Conservation (phyloP, 2,329 filamentous ascomycete species). For the Pseudocercospora cruenta region DNA sequence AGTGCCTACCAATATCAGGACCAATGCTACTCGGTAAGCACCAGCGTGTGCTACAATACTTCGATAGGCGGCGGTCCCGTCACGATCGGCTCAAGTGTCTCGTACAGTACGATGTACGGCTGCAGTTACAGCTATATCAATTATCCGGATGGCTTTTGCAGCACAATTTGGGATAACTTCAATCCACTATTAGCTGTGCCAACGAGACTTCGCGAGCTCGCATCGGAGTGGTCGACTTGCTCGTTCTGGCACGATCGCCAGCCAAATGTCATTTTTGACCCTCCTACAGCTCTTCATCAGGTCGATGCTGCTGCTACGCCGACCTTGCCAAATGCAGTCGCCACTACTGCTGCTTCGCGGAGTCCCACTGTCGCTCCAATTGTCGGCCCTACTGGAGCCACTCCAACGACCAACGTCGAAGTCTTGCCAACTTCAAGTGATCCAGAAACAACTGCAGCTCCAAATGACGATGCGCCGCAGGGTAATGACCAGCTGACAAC, state of each 20-base stretch:
- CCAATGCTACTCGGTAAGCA: constrained; percentile 3
- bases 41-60: neutral
- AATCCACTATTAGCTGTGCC: constrained; percentile 24
- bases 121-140: neutral
- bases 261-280: constrained; percentile 17
- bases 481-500: no score
- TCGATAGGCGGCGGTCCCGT: neutral
- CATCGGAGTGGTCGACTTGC: constrained; percentile 18
- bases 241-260: constrained; percentile 19
- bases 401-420: neutral
- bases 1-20: constrained; percentile 27
- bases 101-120: neutral
- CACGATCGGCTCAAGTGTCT: neutral
- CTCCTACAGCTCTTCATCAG: neutral
- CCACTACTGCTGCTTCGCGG: neutral
- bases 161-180: constrained; percentile 22
- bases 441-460: neutral
- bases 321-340: neutral
- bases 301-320: neutral
- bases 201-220: constrained; percentile 16
- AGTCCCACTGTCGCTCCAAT: neutral
- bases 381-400: neutral
- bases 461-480: no score
- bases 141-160: constrained; percentile 7
- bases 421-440: neutral